Percentiles rank a stretch among this genome's conserved stretches.
These are phyloP conservation scores for Arachnomyces sp. DNA, from an alignment of 2,329 filamentous ascomycete species.

Conservation along the genomic window DNA sequence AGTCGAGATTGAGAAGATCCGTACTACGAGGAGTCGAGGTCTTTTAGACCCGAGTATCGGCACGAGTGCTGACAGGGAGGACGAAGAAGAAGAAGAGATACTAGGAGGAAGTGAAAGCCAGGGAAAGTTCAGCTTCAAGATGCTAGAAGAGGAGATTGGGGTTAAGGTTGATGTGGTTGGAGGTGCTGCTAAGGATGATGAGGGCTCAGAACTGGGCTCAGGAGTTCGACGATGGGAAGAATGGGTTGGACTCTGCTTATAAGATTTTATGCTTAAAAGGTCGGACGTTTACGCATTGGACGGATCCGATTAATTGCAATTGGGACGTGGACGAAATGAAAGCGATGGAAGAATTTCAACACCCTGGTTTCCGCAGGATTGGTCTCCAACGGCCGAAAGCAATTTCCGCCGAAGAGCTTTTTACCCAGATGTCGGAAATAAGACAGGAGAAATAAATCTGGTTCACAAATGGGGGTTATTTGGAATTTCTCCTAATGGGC, in stretches of 20 bases:
- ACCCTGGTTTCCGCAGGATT: too few species aligned
- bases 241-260: conserved; percentile 77
- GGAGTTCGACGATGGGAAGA: conserved; percentile 79
- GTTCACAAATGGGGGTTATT: too few species aligned
- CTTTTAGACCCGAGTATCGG: conserved; percentile 70
- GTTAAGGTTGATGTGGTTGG: conserved; percentile 69
- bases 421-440: too few species aligned
- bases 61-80: conserved; percentile 43
- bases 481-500: too few species aligned
- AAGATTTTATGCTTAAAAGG: conserved; percentile 13
- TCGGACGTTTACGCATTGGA: conserved; percentile 1
- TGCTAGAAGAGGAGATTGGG: conserved; percentile 72
- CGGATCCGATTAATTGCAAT: too few species aligned
- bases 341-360: too few species aligned
- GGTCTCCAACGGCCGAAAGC: too few species aligned
- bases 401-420: too few species aligned
- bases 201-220: conserved; percentile 47
- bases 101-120: conserved; percentile 78
- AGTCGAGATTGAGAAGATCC: conserved; percentile 69
- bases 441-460: too few species aligned
- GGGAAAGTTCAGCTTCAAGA: conserved; percentile 67
- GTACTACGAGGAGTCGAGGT: conserved; percentile 69
- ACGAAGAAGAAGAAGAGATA: conserved; percentile 66
- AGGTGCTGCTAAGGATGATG: conserved; percentile 57
- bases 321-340: too few species aligned